Conservation (phyloP, 192 early-diverging fungal species). For the Glomus cerebriforme region DNA sequence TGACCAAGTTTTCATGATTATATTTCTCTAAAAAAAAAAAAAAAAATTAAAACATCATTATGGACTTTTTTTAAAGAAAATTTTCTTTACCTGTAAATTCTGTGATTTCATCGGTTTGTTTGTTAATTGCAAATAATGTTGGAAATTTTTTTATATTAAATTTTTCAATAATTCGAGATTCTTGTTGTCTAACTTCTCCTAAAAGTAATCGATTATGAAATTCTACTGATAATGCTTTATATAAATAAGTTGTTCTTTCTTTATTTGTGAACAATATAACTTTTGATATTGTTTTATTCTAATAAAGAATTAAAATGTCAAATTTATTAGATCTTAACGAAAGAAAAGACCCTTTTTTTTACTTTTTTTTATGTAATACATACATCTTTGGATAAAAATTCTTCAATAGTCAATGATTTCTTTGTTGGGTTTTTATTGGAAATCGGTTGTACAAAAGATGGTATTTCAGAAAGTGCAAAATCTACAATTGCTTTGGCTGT, state of each 20-base stretch:
- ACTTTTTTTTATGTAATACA: too few species aligned
- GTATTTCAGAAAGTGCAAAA: constrained; percentile 62
- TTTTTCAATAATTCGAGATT: constrained; percentile 49
- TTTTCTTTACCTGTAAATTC: constrained; percentile 68
- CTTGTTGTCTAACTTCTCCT: constrained; percentile 68
- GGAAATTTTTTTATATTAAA: constrained; percentile 68
- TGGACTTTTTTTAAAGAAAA: constrained; percentile 44
- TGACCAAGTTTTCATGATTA: constrained; percentile 60
- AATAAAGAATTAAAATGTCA: not conserved
- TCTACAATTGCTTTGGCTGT: constrained; percentile 77
- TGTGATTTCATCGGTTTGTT: constrained; percentile 45
- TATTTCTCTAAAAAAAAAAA: constrained; percentile 61
- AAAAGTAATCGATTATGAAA: constrained; percentile 69
- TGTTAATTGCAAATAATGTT: constrained; percentile 65
- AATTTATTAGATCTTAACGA: too few species aligned
- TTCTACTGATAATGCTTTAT: constrained; percentile 83
- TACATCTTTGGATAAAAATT: constrained; percentile 61
- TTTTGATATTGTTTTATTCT: constrained; percentile 62
- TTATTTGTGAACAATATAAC: constrained; percentile 83
- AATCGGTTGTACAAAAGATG: constrained; percentile 55
- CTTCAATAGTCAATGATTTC: constrained; percentile 56
- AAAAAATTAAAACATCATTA: too few species aligned
- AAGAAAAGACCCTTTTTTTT: too few species aligned
- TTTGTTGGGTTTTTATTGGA: constrained; percentile 54
- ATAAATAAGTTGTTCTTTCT: constrained; percentile 72